Evolutionary conservation across 1,284 basidiomycete genomes (phyloP), one percentile per base, ranked within the genome.

Genomic region (Heterobasidion irregulare): DNA sequence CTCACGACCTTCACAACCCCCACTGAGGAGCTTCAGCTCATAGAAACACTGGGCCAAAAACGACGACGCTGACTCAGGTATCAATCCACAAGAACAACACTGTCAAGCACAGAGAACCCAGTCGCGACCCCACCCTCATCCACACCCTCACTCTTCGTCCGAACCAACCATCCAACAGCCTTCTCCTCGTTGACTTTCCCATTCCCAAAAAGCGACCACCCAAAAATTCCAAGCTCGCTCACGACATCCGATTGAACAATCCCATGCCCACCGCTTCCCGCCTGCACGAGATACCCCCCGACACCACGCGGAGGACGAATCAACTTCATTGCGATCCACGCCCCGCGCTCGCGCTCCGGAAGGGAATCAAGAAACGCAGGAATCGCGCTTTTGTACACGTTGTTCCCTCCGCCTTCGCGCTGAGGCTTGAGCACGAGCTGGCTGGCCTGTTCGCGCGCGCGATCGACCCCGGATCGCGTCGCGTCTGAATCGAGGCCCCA

Each of bases 361-460:
- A 97, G 75, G 1, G 67, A 64, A 6, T 84, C 79, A 2, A 98
- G 75, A 69, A 94, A 94, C 0, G 74, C 62, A 0, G 89, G 91
- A 54, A 98, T 98, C 52, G 89, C 83, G 4, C 73, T 70, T 53
- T 90, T 87, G 73, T 98, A 99, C 26, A 98, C 82, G 65, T 99
- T 99, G 69, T 99, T 97, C 2, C 96, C 96, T 0, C 97, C 96
- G 5, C 97, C 96, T 74, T 99, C 93, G 16, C 95, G 81, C 69
- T 98, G 95, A 0, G 96, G 96, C 69, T 99, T 98, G 51, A 98
- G 78, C 2, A 98, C 97, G 48, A 92, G 85, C 12, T 77, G 71
- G 5, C 74, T 65, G 0, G 84, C 76, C 10, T 76, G 63, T 2
- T 72, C 68, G n/a, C 74, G 71, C 0, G 91, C 44, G 80, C 72